phyloP scores from a whole-genome alignment of 306 rosid species.

The Gynostemma pentaphyllum region DNA sequence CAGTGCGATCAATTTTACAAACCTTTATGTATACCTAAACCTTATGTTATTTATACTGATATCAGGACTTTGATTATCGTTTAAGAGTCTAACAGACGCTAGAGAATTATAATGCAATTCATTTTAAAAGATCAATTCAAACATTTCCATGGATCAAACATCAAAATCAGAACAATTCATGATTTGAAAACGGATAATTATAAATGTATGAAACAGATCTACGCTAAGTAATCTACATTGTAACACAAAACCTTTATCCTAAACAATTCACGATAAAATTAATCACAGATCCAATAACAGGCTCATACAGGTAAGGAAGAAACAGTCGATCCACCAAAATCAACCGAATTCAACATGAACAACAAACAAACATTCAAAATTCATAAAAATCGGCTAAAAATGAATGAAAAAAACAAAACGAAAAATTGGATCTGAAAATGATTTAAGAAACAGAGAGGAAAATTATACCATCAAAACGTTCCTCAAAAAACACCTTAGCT shows the following conservation, averaged over 20 bases:
- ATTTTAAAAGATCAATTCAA: background rate
- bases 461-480: conserved; percentile 70
- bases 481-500: conserved; percentile 88
- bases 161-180: background rate
- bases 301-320: background rate
- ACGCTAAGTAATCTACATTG: background rate
- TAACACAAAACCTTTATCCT: background rate
- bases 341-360: background rate
- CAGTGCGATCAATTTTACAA: no score
- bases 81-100: background rate
- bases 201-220: background rate
- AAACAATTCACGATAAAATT: background rate
- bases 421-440: conserved; percentile 3
- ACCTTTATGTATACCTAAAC: no score
- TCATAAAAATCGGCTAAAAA: background rate
- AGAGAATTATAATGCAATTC: background rate
- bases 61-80: background rate
- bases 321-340: conserved; percentile 1
- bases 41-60: no score
- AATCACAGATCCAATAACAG: background rate
- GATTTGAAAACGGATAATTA: background rate
- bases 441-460: background rate
- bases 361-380: background rate
- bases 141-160: background rate
- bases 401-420: conserved; percentile 12